Evolutionary conservation across 208 protist species (phyloP), one percentile per base, ranked within the genome.

Genomic region (Trypanosoma melophagium): DNA sequence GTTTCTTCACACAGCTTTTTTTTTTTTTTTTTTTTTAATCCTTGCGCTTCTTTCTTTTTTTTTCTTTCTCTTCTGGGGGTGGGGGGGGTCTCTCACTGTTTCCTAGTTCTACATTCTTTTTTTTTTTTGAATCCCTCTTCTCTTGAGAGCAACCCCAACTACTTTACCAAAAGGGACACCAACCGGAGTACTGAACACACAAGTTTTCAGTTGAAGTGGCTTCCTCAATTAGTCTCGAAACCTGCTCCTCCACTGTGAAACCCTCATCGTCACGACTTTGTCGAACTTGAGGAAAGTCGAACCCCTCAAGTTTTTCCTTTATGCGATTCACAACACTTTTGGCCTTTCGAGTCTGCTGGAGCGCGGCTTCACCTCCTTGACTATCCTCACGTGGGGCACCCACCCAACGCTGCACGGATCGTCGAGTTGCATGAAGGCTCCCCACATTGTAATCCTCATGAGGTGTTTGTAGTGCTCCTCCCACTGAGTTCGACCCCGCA

Each of bases 151-250:
- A 22, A 55, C 51, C 51, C 51, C n/a, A 22, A 55, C 17, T 17
- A 24, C n/a, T 40, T 56, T 83, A 99, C 98, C 98, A 99, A 49
- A 98, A 99, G 9, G 97, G 86, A 78, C 97, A 99, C 99, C 99
- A 99, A 28, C 99, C 99, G 31, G 98, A 81, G 78, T 99, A 99
- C 74, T 94, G 94, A 71, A 99, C 95, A 74, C 98, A 99, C 28
- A 99, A 79, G 81, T 99, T 99, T 66, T 99, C 98, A 57, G 98
- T 90, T 5, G 90, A 98, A 3, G 95, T 99, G 0, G 99, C 99
- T 78, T 99, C 90, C 21, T 90, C 75, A 72, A 99, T 99, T 12
- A 99, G 77, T 47, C 86, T 83, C 14, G 94, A 54, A 17, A 99
- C 97, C 68, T 98, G 94, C 25, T 84, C 80, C 66, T 93, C 81